phyloP scores from a whole-genome alignment of 148 eudicot species.

The Chenopodium quinoa region DNA sequence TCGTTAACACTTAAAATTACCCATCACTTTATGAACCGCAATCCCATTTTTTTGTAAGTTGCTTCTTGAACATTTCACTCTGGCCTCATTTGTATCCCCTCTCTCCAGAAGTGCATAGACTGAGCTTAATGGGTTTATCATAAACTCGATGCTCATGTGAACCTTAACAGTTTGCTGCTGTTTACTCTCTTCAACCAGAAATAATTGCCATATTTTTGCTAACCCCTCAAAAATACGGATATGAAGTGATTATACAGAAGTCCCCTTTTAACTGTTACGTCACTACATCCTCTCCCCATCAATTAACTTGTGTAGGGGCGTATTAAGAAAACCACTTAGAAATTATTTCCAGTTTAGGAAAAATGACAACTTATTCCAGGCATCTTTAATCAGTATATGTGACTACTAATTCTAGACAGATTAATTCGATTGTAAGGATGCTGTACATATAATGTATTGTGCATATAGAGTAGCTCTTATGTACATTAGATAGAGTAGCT shows the following conservation, averaged over 20 bases:
- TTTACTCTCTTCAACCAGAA: neutral
- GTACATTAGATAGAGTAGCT: neutral
- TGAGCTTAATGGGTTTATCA: neutral
- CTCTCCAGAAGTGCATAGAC: neutral
- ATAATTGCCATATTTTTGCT: neutral
- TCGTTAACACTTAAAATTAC: neutral
- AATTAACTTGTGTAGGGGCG: too few relatives aligned
- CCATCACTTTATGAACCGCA: neutral
- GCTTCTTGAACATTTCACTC: neutral
- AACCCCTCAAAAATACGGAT: neutral
- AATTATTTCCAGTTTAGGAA: neutral
- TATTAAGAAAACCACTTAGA: neutral
- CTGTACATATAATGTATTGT: neutral
- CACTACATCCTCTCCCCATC: neutral
- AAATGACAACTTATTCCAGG: neutral
- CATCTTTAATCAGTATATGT: too few relatives aligned
- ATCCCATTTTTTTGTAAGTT: neutral
- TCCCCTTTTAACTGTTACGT: neutral
- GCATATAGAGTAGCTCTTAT: neutral
- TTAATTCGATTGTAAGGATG: neutral
- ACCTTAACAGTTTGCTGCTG: neutral
- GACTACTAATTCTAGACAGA: neutral
- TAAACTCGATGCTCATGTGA: neutral
- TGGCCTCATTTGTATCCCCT: neutral
- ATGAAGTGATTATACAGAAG: neutral